These are phyloP conservation scores for Phalaenopsis equestris DNA, from an alignment of 106 monocot genomes.

Conservation along the genomic window DNA sequence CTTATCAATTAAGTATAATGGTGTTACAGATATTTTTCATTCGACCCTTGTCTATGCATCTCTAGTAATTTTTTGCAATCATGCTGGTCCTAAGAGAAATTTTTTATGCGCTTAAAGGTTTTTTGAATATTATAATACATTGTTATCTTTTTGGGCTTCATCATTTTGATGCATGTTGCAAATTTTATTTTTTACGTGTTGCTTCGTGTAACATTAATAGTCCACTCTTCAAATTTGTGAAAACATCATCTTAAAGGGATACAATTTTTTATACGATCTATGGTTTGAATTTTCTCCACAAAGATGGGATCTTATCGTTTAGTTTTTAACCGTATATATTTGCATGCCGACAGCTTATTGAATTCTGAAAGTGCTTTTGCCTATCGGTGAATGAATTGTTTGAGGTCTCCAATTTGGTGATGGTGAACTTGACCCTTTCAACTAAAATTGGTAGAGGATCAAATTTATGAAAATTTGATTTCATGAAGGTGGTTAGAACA, in stretches of 20 bases:
- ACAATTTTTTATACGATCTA: background rate
- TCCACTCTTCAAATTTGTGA: background rate
- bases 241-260: background rate
- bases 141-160: background rate
- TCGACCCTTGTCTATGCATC: background rate
- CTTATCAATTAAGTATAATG: background rate
- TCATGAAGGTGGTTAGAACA: background rate
- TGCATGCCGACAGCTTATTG: background rate
- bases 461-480: background rate
- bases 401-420: background rate
- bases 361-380: background rate
- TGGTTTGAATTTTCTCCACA: background rate
- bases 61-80: background rate
- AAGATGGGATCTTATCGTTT: background rate
- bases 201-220: background rate
- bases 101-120: background rate
- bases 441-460: background rate
- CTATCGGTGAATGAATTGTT: background rate
- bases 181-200: background rate
- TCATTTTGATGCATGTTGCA: background rate
- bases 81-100: background rate
- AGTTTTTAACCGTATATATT: background rate
- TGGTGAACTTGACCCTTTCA: background rate
- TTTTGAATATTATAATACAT: background rate
- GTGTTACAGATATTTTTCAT: background rate